Evolutionary conservation across 106 monocot genomes (phyloP), one percentile per base, ranked within the genome.

Genomic region (Allium fistulosum): DNA sequence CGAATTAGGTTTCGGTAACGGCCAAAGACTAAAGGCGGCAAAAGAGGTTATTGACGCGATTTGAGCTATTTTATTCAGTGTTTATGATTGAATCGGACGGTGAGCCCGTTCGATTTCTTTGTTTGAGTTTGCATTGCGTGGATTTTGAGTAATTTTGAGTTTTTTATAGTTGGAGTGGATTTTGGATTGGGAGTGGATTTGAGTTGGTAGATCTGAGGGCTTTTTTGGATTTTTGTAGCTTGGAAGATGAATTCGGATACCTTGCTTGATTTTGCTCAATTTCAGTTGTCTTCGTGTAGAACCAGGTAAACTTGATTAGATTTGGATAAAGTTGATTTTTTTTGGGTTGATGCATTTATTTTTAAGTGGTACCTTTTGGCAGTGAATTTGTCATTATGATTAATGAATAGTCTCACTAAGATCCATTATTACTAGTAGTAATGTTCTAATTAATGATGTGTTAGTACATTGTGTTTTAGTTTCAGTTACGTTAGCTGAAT

Each of bases 281-380:
- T 97, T 70, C 88, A 97, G 84, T 82, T 97, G 46, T 97, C 97
- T 18, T 88, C 97, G 7, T 74, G 81, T 74, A 79, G 88, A 28
- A 78, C 88, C 57, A 71, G 89, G 92, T 97, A 65, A 70, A 63
- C 63, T 63, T 60, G 49, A 57, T 4, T 26, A 53, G 17, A 27
- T 52, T 26, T 26, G 51, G 3, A 46, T 45, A 17, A 49, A 5
- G 11, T 62, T 67, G 22, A 9, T n/a, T 62, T 51, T 62, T 51
- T 11, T 49, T 12, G 28, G 37, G 37, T 37, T 5, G 37, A 37
- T 37, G 37, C 37, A 37, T 37, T 2, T 37, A 37, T 5, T 37
- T 37, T 37, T 37, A 4, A 37, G 37, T 37, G 37, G 2, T 37
- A 37, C 37, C 22, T 37, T 37, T 37, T 37, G 37, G 37, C 5